These are phyloP conservation scores for Neurospora hispaniola DNA, from an alignment of 495 filamentous ascomycete genomes.

Conservation along the genomic window DNA sequence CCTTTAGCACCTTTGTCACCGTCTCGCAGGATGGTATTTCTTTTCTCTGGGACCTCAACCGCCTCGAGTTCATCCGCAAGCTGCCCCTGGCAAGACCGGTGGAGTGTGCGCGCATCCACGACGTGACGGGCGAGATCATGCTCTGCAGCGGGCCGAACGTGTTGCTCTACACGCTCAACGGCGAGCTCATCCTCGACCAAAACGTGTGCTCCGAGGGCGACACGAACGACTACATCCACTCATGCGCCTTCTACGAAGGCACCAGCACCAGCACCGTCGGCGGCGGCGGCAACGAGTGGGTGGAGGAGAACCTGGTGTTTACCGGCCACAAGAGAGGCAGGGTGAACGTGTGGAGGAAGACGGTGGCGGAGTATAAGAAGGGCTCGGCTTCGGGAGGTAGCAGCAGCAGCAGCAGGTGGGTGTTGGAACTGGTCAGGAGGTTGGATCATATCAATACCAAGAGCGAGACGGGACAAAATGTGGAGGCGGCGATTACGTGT, in stretches of 20 bases:
- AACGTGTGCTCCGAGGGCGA: constrained; percentile 47
- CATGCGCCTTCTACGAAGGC: constrained; percentile 91
- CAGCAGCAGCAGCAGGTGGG: constrained; percentile 25
- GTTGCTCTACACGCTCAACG: constrained; percentile 81
- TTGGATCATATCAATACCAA: constrained; percentile 72
- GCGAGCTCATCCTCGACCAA: constrained; percentile 68
- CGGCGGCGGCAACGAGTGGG: constrained; percentile 69
- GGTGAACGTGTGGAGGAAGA: constrained; percentile 62
- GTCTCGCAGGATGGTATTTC: constrained; percentile 71
- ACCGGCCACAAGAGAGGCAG: constrained; percentile 79
- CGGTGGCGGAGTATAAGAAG: constrained; percentile 16
- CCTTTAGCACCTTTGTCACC: constrained; percentile 77
- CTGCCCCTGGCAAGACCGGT: constrained; percentile 42
- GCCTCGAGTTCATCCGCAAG: constrained; percentile 71
- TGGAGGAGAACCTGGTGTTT: constrained; percentile 75
- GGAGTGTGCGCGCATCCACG: constrained; percentile 77
- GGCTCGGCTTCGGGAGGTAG: no score
- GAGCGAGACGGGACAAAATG: constrained; percentile 63
- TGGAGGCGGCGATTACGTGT: constrained; percentile 74
- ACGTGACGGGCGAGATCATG: constrained; percentile 78
- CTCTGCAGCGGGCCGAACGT: constrained; percentile 66
- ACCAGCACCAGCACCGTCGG: not conserved
- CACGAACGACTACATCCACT: constrained; percentile 49
- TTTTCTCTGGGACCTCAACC: constrained; percentile 89
- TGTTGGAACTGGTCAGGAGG: constrained; percentile 51